Evolutionary conservation across 352 stramenopile species (phyloP).

Genomic region (Phytophthora sp.): DNA sequence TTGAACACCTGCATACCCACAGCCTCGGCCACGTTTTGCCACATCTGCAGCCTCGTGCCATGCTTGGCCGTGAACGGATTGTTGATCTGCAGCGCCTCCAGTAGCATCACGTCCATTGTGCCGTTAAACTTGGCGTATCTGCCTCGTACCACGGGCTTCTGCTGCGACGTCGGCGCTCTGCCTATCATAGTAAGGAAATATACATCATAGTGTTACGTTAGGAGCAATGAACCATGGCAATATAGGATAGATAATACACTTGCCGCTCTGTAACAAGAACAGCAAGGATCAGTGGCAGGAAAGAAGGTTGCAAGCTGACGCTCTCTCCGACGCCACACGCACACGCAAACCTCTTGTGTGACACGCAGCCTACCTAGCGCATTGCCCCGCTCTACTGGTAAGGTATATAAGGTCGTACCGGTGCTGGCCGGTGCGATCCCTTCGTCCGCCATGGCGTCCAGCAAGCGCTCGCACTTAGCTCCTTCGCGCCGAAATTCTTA

Average conservation of each 20-base stretch:
- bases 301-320: not conserved
- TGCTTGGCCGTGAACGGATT: constrained; percentile 87
- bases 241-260: no score
- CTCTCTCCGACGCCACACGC: constrained; percentile 1
- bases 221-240: no score
- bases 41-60: constrained; percentile 84
- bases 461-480: constrained; percentile 4
- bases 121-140: constrained; percentile 86
- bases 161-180: constrained; percentile 6
- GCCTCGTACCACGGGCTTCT: constrained; percentile 50
- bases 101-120: constrained; percentile 77
- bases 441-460: constrained; percentile 37
- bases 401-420: constrained; percentile 47
- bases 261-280: constrained; percentile 24
- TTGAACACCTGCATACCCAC: constrained; percentile 69
- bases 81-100: constrained; percentile 71
- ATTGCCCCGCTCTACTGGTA: constrained; percentile 27
- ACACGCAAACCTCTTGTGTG: constrained; percentile 7
- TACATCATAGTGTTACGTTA: no score
- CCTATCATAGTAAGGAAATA: constrained; percentile 9
- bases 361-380: constrained; percentile 34
- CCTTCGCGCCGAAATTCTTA: constrained; percentile 29
- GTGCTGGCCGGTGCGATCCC: constrained; percentile 30
- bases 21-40: constrained; percentile 71
- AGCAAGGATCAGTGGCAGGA: not conserved